phyloP scores from a whole-genome alignment of 768 basidiomycete species.

The Trametes punicea region DNA sequence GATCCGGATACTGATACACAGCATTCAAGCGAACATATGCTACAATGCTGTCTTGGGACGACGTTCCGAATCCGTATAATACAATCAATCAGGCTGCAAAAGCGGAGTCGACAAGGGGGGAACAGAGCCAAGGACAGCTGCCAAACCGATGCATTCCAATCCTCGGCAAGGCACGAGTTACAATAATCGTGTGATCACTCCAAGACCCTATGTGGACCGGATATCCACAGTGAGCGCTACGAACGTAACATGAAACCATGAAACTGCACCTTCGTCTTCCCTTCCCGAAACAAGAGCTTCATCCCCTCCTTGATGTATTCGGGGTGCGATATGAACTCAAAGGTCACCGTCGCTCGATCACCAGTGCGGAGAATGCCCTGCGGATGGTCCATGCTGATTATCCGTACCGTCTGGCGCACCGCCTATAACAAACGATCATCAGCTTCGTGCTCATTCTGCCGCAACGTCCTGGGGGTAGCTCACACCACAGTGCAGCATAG shows the following conservation, averaged over 20 bases:
- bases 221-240: neutral
- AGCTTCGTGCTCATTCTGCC: slow-evolving; percentile 8
- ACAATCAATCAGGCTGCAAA: neutral
- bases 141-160: neutral
- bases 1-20: slow-evolving; percentile 3
- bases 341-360: slow-evolving; percentile 89
- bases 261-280: slow-evolving; percentile 85
- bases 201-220: slow-evolving; percentile 63
- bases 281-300: slow-evolving; percentile 92
- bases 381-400: slow-evolving; percentile 87
- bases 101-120: neutral
- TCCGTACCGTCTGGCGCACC: slow-evolving; percentile 87
- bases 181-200: slow-evolving; percentile 67
- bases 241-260: neutral
- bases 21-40: slow-evolving; percentile 2
- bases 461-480: slow-evolving; percentile 23
- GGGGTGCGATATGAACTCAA: slow-evolving; percentile 90
- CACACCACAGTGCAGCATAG: slow-evolving; percentile 92
- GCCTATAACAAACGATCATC: slow-evolving; percentile 46
- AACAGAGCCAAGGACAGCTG: neutral
- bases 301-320: slow-evolving; percentile 93
- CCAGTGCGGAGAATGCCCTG: slow-evolving; percentile 89
- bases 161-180: slow-evolving; percentile 28
- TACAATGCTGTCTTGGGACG: neutral
- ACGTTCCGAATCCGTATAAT: neutral